Evolutionary conservation across 805 yeast species (phyloP), one percentile per base, ranked within the genome.

Genomic region (Kazachstania taianensis): DNA sequence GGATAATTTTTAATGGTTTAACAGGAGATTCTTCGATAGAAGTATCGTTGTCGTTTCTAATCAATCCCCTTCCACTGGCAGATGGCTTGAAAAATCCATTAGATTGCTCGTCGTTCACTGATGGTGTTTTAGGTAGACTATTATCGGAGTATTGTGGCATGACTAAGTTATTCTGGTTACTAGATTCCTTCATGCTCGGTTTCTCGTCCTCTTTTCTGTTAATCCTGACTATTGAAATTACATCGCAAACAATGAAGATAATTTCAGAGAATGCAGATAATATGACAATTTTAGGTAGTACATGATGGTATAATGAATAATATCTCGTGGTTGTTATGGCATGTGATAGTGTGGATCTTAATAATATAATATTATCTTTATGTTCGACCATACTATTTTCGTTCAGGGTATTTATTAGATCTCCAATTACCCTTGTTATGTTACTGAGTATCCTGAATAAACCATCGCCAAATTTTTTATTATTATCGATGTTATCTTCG

Each of bases 211-310:
- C n/a, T n/a, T n/a, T n/a, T n/a, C n/a, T 3, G 8, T n/a, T 15
- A 17, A 30, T 13, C 19, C 10, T 26, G 12, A 15, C 17, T 10
- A 5, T 13, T 8, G 12, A 15, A 10, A 26, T 13, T 12, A 26
- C 13, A 10, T 26, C 9, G 4, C 29, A 26, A 13, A 78, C 61
- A 2, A 77, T 59, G 49, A 77, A 79, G 7, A 78, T 69, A 20
- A 86, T 61, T 49, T 85, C 94, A 33, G 81, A 71, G 7, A 83
- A 62, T 0, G 96, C 78, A 17, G 85, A 70, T 55, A 83, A 80
- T 19, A 85, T 67, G 2, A 83, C 69, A 18, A 80, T 61, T 36
- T 68, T 70, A 0, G 96, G 95, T 36, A 83, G 58, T 4, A 81
- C 49, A n/a, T 69, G 66, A 5, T 70, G 63, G 45, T 81, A 78